phyloP scores from a whole-genome alignment of 1,284 basidiomycete genomes.

The Inonotus obliquus region DNA sequence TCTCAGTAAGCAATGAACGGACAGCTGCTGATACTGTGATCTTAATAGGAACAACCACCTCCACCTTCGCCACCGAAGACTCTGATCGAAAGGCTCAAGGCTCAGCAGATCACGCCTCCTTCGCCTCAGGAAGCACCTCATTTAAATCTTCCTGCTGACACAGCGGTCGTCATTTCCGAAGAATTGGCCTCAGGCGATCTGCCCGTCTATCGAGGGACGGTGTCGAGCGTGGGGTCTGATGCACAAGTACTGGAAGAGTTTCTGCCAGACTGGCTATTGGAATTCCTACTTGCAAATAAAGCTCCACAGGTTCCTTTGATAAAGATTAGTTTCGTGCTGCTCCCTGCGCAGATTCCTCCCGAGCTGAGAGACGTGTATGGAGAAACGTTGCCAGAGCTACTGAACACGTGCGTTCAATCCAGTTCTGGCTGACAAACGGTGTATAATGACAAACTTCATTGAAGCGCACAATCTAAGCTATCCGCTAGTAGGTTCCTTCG shows the following conservation, averaged over 20 bases:
- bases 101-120: conserved; percentile 68
- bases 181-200: conserved; percentile 78
- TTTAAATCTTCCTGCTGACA: conserved; percentile 57
- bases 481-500: conserved; percentile 85
- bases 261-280: conserved; percentile 86
- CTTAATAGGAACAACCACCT: conserved; percentile 1
- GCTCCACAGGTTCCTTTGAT: conserved; percentile 42
- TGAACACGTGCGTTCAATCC: conserved; percentile 60
- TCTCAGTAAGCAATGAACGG: conserved; percentile 2
- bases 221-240: conserved; percentile 62
- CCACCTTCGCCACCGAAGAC: conserved; percentile 34
- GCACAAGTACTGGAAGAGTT: conserved; percentile 65
- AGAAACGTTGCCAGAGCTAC: conserved; percentile 65
- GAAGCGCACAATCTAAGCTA: conserved; percentile 73
- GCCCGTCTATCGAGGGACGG: conserved; percentile 72
- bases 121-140: conserved; percentile 69
- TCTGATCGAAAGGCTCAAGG: conserved; percentile 62
- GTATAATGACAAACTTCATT: conserved; percentile 14
- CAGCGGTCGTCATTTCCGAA: conserved; percentile 78
- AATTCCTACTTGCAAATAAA: conserved; percentile 78
- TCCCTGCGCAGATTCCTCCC: conserved; percentile 57
- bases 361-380: conserved; percentile 40
- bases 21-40: neutral
- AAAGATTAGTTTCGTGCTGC: conserved; percentile 86
- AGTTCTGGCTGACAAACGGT: neutral